Evolutionary conservation across 805 yeast genomes (phyloP).

Genomic region (Candida berthetii): DNA sequence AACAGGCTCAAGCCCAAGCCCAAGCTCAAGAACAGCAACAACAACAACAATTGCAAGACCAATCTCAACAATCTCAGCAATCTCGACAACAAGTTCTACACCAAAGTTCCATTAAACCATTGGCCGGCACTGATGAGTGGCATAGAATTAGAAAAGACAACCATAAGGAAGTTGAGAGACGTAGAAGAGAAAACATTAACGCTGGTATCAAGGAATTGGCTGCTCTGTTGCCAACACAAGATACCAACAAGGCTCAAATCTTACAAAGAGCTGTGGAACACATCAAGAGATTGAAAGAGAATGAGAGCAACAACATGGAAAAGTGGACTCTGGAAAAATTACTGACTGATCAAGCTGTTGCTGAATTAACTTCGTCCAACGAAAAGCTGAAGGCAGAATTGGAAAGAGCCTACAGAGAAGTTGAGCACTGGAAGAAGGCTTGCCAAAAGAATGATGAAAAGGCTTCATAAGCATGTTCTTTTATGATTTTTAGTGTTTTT

Average conservation of each 20-base stretch:
- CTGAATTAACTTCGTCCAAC: conserved; percentile 78
- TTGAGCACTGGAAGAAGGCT: conserved; percentile 71
- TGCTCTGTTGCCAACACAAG: conserved; percentile 72
- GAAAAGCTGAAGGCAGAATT: conserved; percentile 84
- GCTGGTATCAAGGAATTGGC: conserved; percentile 80
- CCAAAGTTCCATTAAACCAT: conserved; percentile 36
- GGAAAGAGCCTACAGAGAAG: conserved; percentile 88
- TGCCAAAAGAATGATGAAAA: background rate
- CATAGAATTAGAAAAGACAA: conserved; percentile 77
- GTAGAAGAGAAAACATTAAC: conserved; percentile 86
- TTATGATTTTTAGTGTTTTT: background rate
- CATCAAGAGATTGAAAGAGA: conserved; percentile 83
- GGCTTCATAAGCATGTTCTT: background rate
- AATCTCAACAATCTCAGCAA: conserved; percentile 1
- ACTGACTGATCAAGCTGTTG: conserved; percentile 84
- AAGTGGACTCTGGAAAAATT: conserved; percentile 94
- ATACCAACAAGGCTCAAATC: conserved; percentile 87
- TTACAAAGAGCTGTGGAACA: conserved; percentile 85
- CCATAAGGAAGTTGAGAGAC: conserved; percentile 93
- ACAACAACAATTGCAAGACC: conserved; percentile 4
- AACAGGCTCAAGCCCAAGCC: conserved; percentile 6
- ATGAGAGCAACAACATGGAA: conserved; percentile 83
- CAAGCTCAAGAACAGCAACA: conserved; percentile 3
- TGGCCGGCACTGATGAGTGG: conserved; percentile 80
- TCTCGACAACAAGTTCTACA: conserved; percentile 9